A percentile compares a stretch with the other conserved stretches of the same genome.
Conservation (phyloP, 148 eudicot genomes). For the Rhododendron griersonianum region DNA sequence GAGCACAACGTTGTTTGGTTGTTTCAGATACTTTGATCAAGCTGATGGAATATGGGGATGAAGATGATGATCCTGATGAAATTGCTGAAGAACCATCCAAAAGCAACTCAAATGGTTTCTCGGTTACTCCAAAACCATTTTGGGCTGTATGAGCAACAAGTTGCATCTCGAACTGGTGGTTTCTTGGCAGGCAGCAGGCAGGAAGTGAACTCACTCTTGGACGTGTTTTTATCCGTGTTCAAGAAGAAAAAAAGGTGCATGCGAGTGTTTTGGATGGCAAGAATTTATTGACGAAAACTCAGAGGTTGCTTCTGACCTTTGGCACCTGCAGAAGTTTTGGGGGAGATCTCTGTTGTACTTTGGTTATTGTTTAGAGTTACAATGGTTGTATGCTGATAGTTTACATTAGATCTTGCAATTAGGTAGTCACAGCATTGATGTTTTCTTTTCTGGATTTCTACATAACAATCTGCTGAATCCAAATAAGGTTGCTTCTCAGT, state of each 20-base stretch:
- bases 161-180: background rate
- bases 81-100: conserved; percentile 13
- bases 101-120: conserved; percentile 23
- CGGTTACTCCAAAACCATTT: conserved; percentile 48
- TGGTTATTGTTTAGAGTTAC: background rate
- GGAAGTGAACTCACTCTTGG: background rate
- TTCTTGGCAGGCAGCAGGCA: background rate
- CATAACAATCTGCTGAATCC: background rate
- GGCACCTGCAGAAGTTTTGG: background rate
- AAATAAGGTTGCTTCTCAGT: background rate
- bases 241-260: background rate
- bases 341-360: background rate
- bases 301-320: background rate
- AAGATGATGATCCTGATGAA: conserved; percentile 48
- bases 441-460: background rate
- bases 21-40: conserved; percentile 75
- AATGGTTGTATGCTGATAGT: background rate
- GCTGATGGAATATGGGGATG: conserved; percentile 90
- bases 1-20: background rate
- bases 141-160: conserved; percentile 54
- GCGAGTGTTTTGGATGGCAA: background rate
- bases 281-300: background rate
- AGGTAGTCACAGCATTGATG: background rate
- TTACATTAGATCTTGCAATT: background rate
- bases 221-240: background rate